Conservation (phyloP, 192 early-diverging fungal species). For the Rhizophagus sp. region DNA sequence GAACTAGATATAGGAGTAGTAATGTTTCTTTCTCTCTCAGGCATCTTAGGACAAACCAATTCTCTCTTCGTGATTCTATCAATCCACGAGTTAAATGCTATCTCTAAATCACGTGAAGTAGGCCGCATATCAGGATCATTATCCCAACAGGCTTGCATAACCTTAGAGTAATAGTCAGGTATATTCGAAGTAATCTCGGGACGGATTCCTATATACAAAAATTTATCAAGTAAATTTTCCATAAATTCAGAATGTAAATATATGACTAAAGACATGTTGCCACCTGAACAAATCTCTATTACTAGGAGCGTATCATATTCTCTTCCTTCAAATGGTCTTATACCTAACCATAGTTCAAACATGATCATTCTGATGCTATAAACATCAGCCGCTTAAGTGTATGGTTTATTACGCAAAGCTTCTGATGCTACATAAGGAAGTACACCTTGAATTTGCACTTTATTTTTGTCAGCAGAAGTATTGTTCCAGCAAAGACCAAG, state of each 20-base stretch:
- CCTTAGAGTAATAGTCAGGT: neutral
- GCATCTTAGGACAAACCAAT: neutral
- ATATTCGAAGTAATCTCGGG: neutral
- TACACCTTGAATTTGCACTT: neutral
- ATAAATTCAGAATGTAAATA: too few species aligned
- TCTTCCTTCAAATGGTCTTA: neutral
- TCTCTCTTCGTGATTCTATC: neutral
- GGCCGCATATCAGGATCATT: neutral
- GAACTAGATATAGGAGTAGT: neutral
- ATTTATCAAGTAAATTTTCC: neutral
- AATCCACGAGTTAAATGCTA: neutral
- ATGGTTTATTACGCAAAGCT: neutral
- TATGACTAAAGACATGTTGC: neutral
- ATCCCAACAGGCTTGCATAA: neutral
- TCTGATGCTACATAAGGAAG: slow-evolving; percentile 8
- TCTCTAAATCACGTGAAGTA: slow-evolving; percentile 4
- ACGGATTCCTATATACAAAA: neutral
- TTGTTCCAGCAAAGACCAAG: neutral
- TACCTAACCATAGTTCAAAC: slow-evolving; percentile 6
- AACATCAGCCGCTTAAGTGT: slow-evolving; percentile 5
- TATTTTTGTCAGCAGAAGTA: neutral
- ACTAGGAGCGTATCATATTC: neutral
- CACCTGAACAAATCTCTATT: slow-evolving; percentile 12
- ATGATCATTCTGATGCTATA: slow-evolving; percentile 21
- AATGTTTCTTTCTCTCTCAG: neutral